Evolutionary conservation across 805 yeast species (phyloP).

Genomic region (Lipomyces starkeyi): DNA sequence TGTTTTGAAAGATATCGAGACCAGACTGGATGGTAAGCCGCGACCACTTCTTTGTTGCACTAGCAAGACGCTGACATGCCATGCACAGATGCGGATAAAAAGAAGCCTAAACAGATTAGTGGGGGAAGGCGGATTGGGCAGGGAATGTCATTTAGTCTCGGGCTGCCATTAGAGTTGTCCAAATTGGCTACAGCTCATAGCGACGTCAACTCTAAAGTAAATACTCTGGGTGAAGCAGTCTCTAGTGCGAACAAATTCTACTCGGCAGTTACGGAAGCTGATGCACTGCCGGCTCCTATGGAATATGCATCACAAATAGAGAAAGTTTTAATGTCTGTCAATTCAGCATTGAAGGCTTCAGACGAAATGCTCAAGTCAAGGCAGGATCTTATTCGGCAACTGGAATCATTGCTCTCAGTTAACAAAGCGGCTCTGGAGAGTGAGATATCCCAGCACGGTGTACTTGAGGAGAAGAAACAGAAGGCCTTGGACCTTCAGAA

Average conservation of each 20-base stretch:
- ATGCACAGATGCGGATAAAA: constrained; percentile 26
- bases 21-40: constrained; percentile 33
- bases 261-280: constrained; percentile 39
- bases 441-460: constrained; percentile 41
- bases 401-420: constrained; percentile 43
- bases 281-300: constrained; percentile 47
- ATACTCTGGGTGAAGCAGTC: constrained; percentile 19
- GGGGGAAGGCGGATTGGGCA: constrained; percentile 35
- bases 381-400: constrained; percentile 41
- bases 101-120: constrained; percentile 23
- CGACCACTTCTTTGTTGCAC: background rate
- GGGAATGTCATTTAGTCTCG: constrained; percentile 31
- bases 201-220: constrained; percentile 12
- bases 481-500: constrained; percentile 22
- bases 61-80: constrained; percentile 12
- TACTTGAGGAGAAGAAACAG: constrained; percentile 44
- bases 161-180: constrained; percentile 35
- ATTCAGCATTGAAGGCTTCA: constrained; percentile 42
- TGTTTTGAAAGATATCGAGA: constrained; percentile 45
- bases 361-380: constrained; percentile 41
- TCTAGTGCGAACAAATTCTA: constrained; percentile 30
- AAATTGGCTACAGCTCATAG: constrained; percentile 29
- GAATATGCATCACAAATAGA: constrained; percentile 43
- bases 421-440: constrained; percentile 42
- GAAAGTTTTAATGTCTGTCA: constrained; percentile 38